Conservation (phyloP, 495 filamentous ascomycete genomes). For the Penicillium manginii region DNA sequence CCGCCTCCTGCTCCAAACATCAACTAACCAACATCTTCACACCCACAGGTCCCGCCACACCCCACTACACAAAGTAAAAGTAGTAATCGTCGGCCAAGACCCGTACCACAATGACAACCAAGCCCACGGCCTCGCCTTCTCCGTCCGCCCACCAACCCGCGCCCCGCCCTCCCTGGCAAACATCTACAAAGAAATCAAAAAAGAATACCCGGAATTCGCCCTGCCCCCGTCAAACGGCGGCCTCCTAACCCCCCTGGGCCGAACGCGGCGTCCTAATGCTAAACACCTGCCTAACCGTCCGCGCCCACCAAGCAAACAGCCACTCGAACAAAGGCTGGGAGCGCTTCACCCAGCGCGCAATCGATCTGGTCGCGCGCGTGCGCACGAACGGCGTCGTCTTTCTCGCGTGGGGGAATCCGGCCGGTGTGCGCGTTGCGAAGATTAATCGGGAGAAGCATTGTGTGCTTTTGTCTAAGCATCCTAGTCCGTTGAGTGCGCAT, state of each 20-base stretch:
- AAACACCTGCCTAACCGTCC: constrained; percentile 91
- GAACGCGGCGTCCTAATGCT: constrained; percentile 88
- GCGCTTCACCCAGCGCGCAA: constrained; percentile 83
- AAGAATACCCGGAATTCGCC: constrained; percentile 82
- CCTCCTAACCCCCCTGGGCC: constrained; percentile 89
- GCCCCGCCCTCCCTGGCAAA: constrained; percentile 88
- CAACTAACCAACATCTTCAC: not conserved
- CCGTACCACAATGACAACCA: constrained; percentile 96
- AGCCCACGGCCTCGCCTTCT: constrained; percentile 95
- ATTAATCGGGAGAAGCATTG: constrained; percentile 73
- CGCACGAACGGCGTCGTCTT: constrained; percentile 86
- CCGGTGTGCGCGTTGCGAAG: constrained; percentile 70
- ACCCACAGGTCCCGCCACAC: constrained; percentile 80
- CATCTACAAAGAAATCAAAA: constrained; percentile 84
- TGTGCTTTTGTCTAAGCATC: constrained; percentile 85
- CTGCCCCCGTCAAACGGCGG: constrained; percentile 76
- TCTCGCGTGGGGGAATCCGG: constrained; percentile 87
- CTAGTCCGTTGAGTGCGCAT: constrained; percentile 81
- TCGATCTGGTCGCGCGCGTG: constrained; percentile 79
- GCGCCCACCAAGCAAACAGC: constrained; percentile 80
- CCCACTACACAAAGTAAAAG: constrained; percentile 82
- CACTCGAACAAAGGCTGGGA: constrained; percentile 91
- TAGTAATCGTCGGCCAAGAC: constrained; percentile 92
- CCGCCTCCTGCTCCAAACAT: not conserved
- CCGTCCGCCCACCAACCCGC: constrained; percentile 82